Percentiles rank a stretch among this genome's conserved stretches.
Conservation (phyloP, 1,284 basidiomycete species). For the Apiotrichum siamense region DNA sequence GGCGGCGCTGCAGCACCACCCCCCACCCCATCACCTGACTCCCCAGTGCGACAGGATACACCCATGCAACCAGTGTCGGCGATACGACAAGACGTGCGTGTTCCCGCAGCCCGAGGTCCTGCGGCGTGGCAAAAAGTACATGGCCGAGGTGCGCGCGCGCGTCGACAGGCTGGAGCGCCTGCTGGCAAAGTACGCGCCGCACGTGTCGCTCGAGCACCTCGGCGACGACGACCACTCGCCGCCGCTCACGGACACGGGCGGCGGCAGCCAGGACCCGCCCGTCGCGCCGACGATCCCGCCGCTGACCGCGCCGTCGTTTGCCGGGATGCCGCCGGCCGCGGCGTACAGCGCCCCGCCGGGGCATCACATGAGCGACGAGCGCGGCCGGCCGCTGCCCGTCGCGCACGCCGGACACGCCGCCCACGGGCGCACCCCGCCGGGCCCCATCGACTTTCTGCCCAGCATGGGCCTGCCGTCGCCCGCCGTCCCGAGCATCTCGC, state of each 20-base stretch:
- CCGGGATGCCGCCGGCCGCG: not conserved
- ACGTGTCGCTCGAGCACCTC: slow-evolving; percentile 9
- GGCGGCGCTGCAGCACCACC: too few relatives aligned
- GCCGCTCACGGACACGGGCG: too few relatives aligned
- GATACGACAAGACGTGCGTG: slow-evolving; percentile 18
- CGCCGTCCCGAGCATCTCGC: not conserved
- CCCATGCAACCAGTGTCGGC: slow-evolving; percentile 19
- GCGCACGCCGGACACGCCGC: too few relatives aligned
- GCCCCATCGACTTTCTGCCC: not conserved
- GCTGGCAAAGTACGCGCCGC: slow-evolving; percentile 10
- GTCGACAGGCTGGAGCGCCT: slow-evolving; percentile 16
- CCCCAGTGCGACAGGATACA: slow-evolving; percentile 18
- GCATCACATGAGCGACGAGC: not conserved
- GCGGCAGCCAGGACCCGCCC: not conserved
- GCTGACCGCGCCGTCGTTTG: not conserved
- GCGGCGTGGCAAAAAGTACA: slow-evolving; percentile 17
- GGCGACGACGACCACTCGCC: slow-evolving; percentile 3
- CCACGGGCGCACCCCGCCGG: not conserved
- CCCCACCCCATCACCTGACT: too few relatives aligned
- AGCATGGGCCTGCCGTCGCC: not conserved
- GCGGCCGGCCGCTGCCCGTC: not conserved
- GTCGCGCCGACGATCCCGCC: not conserved
- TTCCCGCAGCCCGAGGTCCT: slow-evolving; percentile 15
- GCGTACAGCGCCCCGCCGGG: not conserved
- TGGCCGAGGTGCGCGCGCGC: slow-evolving; percentile 19